Conservation (phyloP, 116 monocot genomes). For the Papilionanthe hybrid region DNA sequence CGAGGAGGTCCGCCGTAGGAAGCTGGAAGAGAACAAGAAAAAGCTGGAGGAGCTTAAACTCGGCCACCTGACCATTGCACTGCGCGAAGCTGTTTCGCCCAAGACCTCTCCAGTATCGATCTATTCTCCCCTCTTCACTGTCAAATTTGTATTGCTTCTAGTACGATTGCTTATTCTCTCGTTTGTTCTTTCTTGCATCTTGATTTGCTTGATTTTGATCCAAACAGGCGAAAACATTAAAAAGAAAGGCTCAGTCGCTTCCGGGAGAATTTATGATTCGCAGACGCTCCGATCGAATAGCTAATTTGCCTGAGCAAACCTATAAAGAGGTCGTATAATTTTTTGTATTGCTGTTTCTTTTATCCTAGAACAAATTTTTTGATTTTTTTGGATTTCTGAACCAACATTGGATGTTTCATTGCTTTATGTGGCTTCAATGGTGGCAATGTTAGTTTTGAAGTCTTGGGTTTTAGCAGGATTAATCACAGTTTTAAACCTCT, state of each 20-base stretch:
- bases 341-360: not conserved
- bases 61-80: constrained; percentile 36
- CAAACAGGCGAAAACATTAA: constrained; percentile 25
- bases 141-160: not conserved
- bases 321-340: constrained; percentile 16
- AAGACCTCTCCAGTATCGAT: constrained; percentile 40
- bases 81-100: constrained; percentile 22
- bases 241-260: constrained; percentile 7
- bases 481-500: no score
- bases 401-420: no score
- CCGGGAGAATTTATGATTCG: constrained; percentile 8
- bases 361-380: not conserved
- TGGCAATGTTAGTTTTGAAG: no score
- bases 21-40: constrained; percentile 82
- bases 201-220: constrained; percentile 1
- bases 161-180: not conserved
- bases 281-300: constrained; percentile 29
- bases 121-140: not conserved
- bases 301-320: constrained; percentile 17
- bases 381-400: not conserved
- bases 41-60: constrained; percentile 83
- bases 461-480: no score
- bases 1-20: constrained; percentile 60
- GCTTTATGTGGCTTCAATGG: no score
- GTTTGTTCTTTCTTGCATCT: not conserved